Evolutionary conservation across 352 stramenopile species (phyloP).

Genomic region (Phytophthora constricta): DNA sequence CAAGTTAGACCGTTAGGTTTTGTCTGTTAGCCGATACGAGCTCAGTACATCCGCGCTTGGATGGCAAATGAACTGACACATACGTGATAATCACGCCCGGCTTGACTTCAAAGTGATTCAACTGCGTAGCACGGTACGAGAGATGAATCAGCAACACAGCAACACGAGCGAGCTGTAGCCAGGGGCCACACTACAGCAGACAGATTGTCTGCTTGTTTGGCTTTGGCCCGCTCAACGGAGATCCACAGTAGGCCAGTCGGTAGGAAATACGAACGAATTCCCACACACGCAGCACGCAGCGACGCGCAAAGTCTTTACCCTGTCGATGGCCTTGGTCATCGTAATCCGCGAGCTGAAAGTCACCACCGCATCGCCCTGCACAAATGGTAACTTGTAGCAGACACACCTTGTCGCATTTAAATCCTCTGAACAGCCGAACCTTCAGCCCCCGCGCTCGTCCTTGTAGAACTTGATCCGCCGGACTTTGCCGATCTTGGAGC

Average conservation of each 20-base stretch:
- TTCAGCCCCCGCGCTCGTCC: conserved; percentile 80
- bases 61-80: too few relatives aligned
- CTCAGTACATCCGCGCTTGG: too few relatives aligned
- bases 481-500: conserved; percentile 79
- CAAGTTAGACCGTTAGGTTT: neutral
- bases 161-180: conserved; percentile 5
- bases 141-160: conserved; percentile 37
- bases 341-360: conserved; percentile 77
- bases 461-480: conserved; percentile 90
- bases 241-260: too few relatives aligned
- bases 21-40: too few relatives aligned
- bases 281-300: neutral
- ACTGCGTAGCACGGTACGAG: conserved; percentile 47
- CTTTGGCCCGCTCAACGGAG: neutral
- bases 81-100: conserved; percentile 86
- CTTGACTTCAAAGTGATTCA: conserved; percentile 87
- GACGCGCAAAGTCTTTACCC: conserved; percentile 44
- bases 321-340: conserved; percentile 74
- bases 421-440: conserved; percentile 21
- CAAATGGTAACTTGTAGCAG: neutral
- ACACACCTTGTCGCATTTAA: neutral
- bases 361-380: conserved; percentile 82
- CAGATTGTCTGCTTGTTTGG: neutral
- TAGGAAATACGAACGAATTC: neutral
- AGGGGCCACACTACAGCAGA: neutral